Evolutionary conservation across 768 basidiomycete genomes (phyloP).

Genomic region (Mycena kentingensis): DNA sequence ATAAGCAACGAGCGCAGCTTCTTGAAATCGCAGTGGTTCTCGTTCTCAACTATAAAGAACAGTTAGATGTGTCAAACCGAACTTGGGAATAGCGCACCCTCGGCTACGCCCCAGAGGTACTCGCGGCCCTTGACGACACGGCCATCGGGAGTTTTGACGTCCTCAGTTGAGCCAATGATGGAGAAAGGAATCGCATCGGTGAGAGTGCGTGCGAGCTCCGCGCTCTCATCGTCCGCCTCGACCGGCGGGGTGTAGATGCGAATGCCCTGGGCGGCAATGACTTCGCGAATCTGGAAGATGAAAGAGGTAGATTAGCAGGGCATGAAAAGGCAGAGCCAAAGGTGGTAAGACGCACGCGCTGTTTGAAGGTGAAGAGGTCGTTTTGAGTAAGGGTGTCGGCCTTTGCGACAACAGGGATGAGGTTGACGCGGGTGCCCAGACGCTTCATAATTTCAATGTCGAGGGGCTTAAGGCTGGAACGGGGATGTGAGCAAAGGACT

Average conservation of each 20-base stretch:
- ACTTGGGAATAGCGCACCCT: conserved; percentile 55
- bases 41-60: conserved; percentile 81
- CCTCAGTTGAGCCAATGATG: conserved; percentile 96
- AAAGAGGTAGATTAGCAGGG: conserved; percentile 18
- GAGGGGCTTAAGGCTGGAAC: conserved; percentile 82
- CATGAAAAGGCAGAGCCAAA: conserved; percentile 7
- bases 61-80: neutral
- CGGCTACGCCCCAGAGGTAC: conserved; percentile 99
- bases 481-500: conserved; percentile 9
- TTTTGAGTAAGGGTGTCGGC: conserved; percentile 96
- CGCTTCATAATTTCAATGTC: conserved; percentile 99
- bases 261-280: conserved; percentile 88
- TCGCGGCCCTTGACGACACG: conserved; percentile 95
- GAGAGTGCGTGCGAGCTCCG: conserved; percentile 86
- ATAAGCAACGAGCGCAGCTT: conserved; percentile 94
- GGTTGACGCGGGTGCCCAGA: conserved; percentile 94
- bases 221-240: conserved; percentile 82
- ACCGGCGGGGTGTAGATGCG: conserved; percentile 93
- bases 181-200: conserved; percentile 96
- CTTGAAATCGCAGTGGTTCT: conserved; percentile 99
- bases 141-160: conserved; percentile 90
- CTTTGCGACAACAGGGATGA: conserved; percentile 97
- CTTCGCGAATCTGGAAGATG: conserved; percentile 73
- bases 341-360: conserved; percentile 60
- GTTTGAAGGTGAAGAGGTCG: conserved; percentile 90